phyloP scores from a whole-genome alignment of 139 green algal species.

The Ettlia oleoabundans region DNA sequence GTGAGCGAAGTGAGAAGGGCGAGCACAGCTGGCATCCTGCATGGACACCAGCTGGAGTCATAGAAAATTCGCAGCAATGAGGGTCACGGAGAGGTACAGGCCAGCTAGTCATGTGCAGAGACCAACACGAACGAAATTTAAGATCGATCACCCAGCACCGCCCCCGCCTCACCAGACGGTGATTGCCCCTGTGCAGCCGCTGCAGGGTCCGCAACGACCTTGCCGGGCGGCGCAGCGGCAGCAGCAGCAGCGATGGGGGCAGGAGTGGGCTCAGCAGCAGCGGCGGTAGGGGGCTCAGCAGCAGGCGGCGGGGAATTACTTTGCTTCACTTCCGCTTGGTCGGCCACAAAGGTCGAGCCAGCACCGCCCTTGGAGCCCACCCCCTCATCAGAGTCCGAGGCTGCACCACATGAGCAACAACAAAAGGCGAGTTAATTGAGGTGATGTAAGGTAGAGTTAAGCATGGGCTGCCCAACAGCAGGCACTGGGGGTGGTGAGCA shows the following conservation, averaged over 20 bases:
- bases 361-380: slow-evolving; percentile 50
- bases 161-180: too few relatives aligned
- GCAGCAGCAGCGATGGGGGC: not conserved
- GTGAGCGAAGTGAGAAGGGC: too few relatives aligned
- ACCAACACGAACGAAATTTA: too few relatives aligned
- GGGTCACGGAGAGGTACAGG: too few relatives aligned
- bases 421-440: not conserved
- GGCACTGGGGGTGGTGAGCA: too few relatives aligned
- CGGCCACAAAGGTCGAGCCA: slow-evolving; percentile 32
- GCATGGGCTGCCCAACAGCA: not conserved
- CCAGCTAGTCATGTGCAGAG: too few relatives aligned
- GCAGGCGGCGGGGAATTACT: slow-evolving; percentile 27
- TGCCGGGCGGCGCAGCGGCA: not conserved
- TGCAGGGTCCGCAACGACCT: not conserved
- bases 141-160: too few relatives aligned
- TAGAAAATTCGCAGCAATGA: too few relatives aligned
- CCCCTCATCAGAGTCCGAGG: slow-evolving; percentile 38
- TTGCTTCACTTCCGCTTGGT: slow-evolving; percentile 31
- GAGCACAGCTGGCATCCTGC: too few relatives aligned
- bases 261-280: not conserved
- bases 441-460: not conserved
- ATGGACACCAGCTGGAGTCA: too few relatives aligned
- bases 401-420: not conserved
- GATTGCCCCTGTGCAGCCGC: too few relatives aligned
- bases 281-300: not conserved